Conservation (phyloP, 106 monocot genomes). For the Hemerocallis citrina region DNA sequence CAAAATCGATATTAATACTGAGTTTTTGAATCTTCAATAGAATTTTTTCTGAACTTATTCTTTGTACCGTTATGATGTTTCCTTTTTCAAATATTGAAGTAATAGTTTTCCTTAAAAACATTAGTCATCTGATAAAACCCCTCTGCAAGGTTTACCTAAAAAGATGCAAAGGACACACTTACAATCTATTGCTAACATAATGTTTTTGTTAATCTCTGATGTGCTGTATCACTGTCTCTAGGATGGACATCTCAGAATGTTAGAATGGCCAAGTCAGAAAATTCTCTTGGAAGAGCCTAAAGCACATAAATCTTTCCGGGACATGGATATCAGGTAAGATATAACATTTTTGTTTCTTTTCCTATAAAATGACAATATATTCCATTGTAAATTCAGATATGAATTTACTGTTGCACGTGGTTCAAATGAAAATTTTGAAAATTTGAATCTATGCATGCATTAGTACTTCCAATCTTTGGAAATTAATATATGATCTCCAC, state of each 20-base stretch:
- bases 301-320: constrained; percentile 88
- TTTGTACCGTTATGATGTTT: too few relatives aligned
- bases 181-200: too few relatives aligned
- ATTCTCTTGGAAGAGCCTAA: constrained; percentile 83
- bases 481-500: neutral
- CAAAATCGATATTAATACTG: too few relatives aligned
- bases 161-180: too few relatives aligned
- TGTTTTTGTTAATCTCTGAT: neutral
- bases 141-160: too few relatives aligned
- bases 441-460: neutral
- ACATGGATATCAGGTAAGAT: constrained; percentile 93
- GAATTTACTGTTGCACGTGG: neutral
- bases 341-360: neutral
- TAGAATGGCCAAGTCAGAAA: constrained; percentile 73
- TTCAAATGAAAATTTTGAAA: neutral
- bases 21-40: too few relatives aligned
- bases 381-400: neutral
- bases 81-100: too few relatives aligned
- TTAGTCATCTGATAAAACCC: too few relatives aligned
- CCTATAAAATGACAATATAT: neutral
- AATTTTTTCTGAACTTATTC: too few relatives aligned
- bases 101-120: too few relatives aligned
- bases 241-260: constrained; percentile 88
- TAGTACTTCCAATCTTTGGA: neutral
- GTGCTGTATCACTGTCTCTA: constrained; percentile 10